These are phyloP conservation scores for Termitomyces bulborhizus DNA, from an alignment of 768 basidiomycete species.

Conservation along the genomic window DNA sequence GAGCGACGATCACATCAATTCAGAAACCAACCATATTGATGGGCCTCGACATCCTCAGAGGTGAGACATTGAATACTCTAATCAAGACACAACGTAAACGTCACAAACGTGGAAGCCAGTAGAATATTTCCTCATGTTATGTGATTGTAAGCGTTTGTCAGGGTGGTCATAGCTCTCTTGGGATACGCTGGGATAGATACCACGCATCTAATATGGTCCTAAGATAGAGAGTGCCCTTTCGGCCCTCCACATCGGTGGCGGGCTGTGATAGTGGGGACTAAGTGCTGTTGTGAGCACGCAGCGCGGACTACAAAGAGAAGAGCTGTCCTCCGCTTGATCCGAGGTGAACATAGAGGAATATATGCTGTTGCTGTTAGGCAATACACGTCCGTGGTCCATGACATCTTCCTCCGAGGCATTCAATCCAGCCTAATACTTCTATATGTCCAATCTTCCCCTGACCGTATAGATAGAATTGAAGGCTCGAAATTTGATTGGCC, in stretches of 20 bases:
- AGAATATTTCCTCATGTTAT: not conserved
- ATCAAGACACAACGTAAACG: not conserved
- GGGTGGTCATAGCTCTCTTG: not conserved
- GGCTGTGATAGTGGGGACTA: not conserved
- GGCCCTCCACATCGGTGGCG: not conserved
- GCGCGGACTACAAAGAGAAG: not conserved
- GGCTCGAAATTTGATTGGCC: not conserved
- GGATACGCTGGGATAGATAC: not conserved
- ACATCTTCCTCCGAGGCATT: slow-evolving; percentile 3
- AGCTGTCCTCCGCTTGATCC: not conserved
- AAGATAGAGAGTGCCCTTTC: not conserved
- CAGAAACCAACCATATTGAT: not conserved
- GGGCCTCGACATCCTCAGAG: not conserved
- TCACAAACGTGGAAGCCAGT: not conserved
- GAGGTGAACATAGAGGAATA: not conserved
- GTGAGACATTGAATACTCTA: not conserved
- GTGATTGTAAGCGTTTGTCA: not conserved
- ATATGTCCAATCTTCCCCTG: not conserved
- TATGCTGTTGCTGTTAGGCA: not conserved
- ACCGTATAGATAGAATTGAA: not conserved
- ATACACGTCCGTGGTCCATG: not conserved
- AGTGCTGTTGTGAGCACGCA: not conserved
- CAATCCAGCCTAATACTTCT: not conserved
- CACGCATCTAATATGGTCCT: not conserved
- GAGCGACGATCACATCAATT: slow-evolving; percentile 2